These are phyloP conservation scores for Talaromyces piceae DNA, from an alignment of 2,329 filamentous ascomycete species.

Conservation along the genomic window DNA sequence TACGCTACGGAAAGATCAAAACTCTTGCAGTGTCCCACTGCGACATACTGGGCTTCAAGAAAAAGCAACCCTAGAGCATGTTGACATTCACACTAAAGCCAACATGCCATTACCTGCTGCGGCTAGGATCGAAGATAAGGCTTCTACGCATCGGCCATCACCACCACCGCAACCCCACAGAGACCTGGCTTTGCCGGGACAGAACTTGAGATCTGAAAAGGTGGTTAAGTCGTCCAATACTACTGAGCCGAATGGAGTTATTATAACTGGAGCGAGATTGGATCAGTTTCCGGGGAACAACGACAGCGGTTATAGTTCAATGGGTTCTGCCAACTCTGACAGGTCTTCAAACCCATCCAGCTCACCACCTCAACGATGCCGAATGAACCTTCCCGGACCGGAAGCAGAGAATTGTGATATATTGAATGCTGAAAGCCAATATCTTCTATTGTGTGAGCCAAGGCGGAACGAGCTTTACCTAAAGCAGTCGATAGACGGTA, in stretches of 20 bases:
- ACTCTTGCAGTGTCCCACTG: neutral
- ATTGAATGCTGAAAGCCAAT: neutral
- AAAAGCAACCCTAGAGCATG: neutral
- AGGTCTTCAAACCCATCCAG: constrained; percentile 4
- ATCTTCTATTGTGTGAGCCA: neutral
- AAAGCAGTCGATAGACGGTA: neutral
- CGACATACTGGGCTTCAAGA: neutral
- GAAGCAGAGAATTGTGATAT: neutral
- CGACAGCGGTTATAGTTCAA: constrained; percentile 35
- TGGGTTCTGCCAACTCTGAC: constrained; percentile 24
- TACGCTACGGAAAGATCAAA: neutral
- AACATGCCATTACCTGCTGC: neutral
- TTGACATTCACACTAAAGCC: neutral
- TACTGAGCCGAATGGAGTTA: neutral
- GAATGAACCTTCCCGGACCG: neutral
- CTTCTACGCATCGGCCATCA: neutral
- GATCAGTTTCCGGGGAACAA: constrained; percentile 22
- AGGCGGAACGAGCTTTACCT: neutral
- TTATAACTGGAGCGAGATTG: constrained; percentile 12
- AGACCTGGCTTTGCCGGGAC: neutral
- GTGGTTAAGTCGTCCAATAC: neutral
- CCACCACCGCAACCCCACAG: neutral
- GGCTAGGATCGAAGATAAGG: neutral
- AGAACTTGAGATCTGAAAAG: neutral
- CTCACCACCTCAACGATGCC: constrained; percentile 4